Evolutionary conservation across 257 asterid genomes (phyloP), one percentile per base, ranked within the genome.

Genomic region (Plantago elongata): DNA sequence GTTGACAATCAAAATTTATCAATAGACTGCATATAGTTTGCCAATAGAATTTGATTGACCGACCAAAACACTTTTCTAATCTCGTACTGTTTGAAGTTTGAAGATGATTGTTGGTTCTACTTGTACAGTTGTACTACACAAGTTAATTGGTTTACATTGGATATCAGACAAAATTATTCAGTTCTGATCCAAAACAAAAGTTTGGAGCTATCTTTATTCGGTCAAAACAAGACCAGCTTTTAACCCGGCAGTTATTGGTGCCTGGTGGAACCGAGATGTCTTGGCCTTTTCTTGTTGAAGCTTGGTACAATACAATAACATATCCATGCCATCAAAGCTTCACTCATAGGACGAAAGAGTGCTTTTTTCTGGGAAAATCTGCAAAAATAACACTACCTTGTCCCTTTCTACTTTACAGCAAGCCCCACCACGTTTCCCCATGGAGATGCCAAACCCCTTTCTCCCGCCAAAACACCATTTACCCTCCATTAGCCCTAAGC

Each of bases 381-480:
- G 60, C 54, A 54, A 64, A 37, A 34, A 5, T 34, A 1, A 34
- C 1, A 34, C 5, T 34, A 34, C 2, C 40, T 63, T 13, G 61
- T 44, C 69, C 2, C 65, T 37, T 56, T 16, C 45, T 16, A 9
- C 50, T 38, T 45, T 52, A 57, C 37, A 18, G 50, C 57, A 56
- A 16, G 37, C 47, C 37, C n/a, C 45, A 30, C 60, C 50, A 49
- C 29, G 52, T 65, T 55, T 47, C 14, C 63, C 37, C 48, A 18
- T 34, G 61, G 43, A 72, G 67, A 67, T 73, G 62, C 67, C 47
- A 18, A 34, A 22, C 27, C 30, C 47, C 30, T 17, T 57, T 79
- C 67, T 72, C 84, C 81, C 83, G 73, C 88, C 83, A 74, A 82
- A 60, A n/a, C 37, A n/a, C 4, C n/a, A 17, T 52, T 52, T 29